These are phyloP conservation scores for Colletotrichum abscissum DNA, from an alignment of 2,329 filamentous ascomycete species.

Conservation along the genomic window DNA sequence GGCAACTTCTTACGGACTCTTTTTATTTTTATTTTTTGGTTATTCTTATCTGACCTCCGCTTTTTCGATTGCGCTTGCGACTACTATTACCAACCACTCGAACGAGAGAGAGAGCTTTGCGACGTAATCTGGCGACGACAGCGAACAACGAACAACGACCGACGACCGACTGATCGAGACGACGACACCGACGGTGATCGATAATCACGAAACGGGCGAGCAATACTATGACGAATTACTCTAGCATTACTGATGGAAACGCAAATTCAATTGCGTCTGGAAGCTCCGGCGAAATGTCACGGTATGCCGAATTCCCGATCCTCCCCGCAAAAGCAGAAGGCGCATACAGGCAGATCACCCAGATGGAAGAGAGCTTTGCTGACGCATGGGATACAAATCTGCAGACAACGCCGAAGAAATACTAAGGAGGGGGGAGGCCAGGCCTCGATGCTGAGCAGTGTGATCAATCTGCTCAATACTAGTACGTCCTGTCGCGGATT, in stretches of 20 bases:
- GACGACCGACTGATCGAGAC: not conserved
- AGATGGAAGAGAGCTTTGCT: not conserved
- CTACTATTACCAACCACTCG: not conserved
- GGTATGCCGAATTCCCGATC: slow-evolving; percentile 25
- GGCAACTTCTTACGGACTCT: slow-evolving; percentile 13
- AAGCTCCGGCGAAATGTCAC: slow-evolving; percentile 35
- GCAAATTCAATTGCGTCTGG: slow-evolving; percentile 39
- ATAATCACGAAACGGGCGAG: not conserved
- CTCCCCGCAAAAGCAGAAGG: not conserved
- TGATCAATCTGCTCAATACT: slow-evolving; percentile 96
- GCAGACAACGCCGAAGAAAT: slow-evolving; percentile 68
- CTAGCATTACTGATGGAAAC: slow-evolving; percentile 62
- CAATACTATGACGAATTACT: slow-evolving; percentile 63
- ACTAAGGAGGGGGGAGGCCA: slow-evolving; percentile 83
- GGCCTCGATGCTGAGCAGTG: slow-evolving; percentile 89
- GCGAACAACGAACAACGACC: not conserved
- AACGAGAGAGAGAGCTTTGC: not conserved
- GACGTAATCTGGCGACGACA: not conserved
- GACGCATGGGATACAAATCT: slow-evolving; percentile 14
- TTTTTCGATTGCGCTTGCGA: slow-evolving; percentile 14
- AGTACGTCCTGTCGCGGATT: slow-evolving; percentile 67
- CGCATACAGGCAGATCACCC: not conserved
- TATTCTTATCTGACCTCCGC: slow-evolving; percentile 22
- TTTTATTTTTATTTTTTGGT: not conserved
- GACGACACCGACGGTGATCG: slow-evolving; percentile 17